A percentile compares a stretch with the other conserved stretches of the same genome.
Evolutionary conservation across 2,329 filamentous ascomycete species (phyloP).

Genomic region (Teratosphaeria pseudoeucalypti): DNA sequence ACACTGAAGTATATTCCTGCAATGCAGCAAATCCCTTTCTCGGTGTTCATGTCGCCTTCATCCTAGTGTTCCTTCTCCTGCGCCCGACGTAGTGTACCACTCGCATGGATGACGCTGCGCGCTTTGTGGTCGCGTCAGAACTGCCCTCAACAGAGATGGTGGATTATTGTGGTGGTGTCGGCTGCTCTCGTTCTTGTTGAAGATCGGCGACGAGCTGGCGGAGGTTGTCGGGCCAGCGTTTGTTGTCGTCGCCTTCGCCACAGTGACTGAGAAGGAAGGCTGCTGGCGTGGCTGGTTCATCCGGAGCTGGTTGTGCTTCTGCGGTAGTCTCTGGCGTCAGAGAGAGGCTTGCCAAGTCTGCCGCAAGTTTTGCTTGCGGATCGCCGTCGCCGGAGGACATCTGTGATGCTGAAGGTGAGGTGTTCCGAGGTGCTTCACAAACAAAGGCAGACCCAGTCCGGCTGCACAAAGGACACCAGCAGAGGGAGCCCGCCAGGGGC

Average conservation of each 20-base stretch:
- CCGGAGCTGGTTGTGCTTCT: not conserved
- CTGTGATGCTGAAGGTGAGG: not conserved
- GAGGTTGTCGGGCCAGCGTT: not conserved
- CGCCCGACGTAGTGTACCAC: not conserved
- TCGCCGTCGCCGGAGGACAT: not conserved
- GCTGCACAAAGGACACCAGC: not conserved
- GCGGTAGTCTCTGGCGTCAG: not conserved
- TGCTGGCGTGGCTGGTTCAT: not conserved
- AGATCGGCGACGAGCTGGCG: not conserved
- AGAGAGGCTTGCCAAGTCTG: not conserved
- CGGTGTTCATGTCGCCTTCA: not conserved
- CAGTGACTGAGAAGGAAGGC: not conserved
- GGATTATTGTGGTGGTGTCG: not conserved
- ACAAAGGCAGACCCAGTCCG: not conserved
- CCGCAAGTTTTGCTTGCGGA: not conserved
- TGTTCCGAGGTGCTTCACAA: not conserved
- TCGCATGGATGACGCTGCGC: not conserved
- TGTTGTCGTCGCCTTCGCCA: not conserved
- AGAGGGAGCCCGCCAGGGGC: not conserved
- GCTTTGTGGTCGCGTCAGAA: not conserved
- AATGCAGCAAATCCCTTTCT: too few species aligned
- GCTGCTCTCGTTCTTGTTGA: not conserved
- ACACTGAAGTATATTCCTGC: too few species aligned
- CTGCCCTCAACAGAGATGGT: not conserved
- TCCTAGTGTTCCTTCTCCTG: not conserved